Base-by-base conservation (phyloP, 257 asterid species). In the Nicotiana sylvestris region DNA sequence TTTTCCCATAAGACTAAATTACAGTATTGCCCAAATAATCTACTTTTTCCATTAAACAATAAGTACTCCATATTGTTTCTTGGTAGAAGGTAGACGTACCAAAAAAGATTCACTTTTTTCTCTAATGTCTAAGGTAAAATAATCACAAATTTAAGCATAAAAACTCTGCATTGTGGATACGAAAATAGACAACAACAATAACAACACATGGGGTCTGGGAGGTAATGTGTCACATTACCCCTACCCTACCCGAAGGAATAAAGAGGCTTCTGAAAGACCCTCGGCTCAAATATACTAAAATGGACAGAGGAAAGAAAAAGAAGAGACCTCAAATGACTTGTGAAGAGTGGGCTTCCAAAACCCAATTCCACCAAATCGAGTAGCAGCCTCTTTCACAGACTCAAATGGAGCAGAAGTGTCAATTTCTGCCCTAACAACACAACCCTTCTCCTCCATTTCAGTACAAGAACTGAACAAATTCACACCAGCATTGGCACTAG, bases 321-420 rank as follows among this genome's bases (percentile, higher is more conserved):
- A 76, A 12, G 82, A 76, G 58, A 58, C 76, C 29, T 84, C 70
- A 61, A 83, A 65, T 83, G 89, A 86, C 81, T 88, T 89, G 13
- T 68, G 90, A 32, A 93, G 85, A 80, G 67, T 18, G 88, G 99
- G 98, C 85, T 85, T 93, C 99, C 99, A 96, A 86, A 93, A 93
- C 13, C 96, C 99, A 86, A 93, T 92, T 5, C 98, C 99, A 17
- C 99, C 99, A 74, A 96, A 96, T 18, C 92, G 91, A 81, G 35
- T 87, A 12, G 95, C 97, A 25, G 98, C 99, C 89, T 96, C 98
- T 88, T 90, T 96, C 0, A 96, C 99, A 0, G 98, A 96, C 91
- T 92, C 98, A 83, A 96, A 92, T 49, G 98, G 98, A 39, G 95
- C 95, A 2, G 98, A 96, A 29, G 99, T 96, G 88, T 93, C 99